Evolutionary conservation across 2,329 filamentous ascomycete species (phyloP), one percentile per base, ranked within the genome.

Genomic region (Phaeomoniella chlamydospora): DNA sequence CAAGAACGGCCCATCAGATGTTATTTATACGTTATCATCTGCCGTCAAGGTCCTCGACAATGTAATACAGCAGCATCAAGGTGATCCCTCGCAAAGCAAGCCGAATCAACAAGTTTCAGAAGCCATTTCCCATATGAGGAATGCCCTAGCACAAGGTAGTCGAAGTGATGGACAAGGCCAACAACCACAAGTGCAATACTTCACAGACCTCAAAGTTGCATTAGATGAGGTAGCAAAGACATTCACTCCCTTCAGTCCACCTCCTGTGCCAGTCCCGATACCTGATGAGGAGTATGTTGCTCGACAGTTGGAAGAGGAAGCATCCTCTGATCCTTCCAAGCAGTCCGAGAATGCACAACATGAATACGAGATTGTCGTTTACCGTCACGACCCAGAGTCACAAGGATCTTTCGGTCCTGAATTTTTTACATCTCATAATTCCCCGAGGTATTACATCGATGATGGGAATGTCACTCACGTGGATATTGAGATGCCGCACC

Each of bases 231-330:
- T 81, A 59, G 70, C 75, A 13, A 76, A 73, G 47, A 71, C 74
- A 41, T 82, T 88, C 49, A 62, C 77, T 33, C 87, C 87, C 4
- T 96, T 93, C 64, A 72, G 77, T 37, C 80, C 84, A 15, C 90
- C 88, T n/a, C 83, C 87, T 14, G 63, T 78, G 31, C 90, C 88
- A 1, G 62, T 74, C 41, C 72, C 82, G 1, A 62, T 74, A 44
- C 57, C 61, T 44, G 53, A 59, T 30, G 48, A 54, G 40, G 53
- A 60, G 41, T 49, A 54, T 34, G 51, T 55, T 33, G 48, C 57
- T 18, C 61, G 67, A 38, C n/a, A n/a, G n/a, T n/a, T n/a, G n/a
- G n/a, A n/a, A n/a, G n/a, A n/a, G n/a, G n/a, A n/a, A n/a, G n/a
- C n/a, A n/a, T n/a, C n/a, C n/a, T 63, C 48, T 67, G 64, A 22